Evolutionary conservation across 306 rosid genomes (phyloP), one percentile per base, ranked within the genome.

Genomic region (Cucurbita maxima): DNA sequence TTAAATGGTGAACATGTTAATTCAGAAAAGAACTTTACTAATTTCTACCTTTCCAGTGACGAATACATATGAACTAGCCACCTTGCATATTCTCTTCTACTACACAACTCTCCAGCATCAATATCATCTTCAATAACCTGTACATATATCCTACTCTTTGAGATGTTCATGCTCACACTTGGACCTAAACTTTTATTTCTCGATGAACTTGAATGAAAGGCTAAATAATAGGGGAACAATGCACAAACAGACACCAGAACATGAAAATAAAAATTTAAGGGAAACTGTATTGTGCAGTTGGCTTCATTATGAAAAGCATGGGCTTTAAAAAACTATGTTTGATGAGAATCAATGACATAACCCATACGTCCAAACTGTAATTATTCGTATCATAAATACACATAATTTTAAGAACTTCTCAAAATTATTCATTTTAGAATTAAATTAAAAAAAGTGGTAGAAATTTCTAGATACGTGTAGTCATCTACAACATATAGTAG

Each of bases 41-140:
- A 72, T 25, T 66, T 71, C 73, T 81, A 93, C 98, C 97, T 90
- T 83, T 93, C 98, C 70, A 90, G 72, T 69, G 81, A 76, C 2
- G 87, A 82, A 83, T 84, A 87, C 79, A 83, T 66, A 68, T 58
- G 86, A 87, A 90, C 84, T 47, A 90, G 86, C 98, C 98, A 90
- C 85, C 93, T 87, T 8, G 92, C 93, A 86, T 84, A 93, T 78
- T 90, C 96, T 83, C 98, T 83, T 87, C 97, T 79, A 62, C 96
- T 88, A 76, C 98, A 93, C 89, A 93, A 79, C 25, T 90, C 97
- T 79, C 80, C 79, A 64, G 88, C 92, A 80, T 86, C 84, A 53
- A 81, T 91, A 22, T 88, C 87, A 55, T 88, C 89, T 72, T 90
- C 97, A 82, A 90, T 81, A 79, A 90, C 88, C 98, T 93, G 89